phyloP scores from a whole-genome alignment of 768 basidiomycete species.

The Panellus pusillus region DNA sequence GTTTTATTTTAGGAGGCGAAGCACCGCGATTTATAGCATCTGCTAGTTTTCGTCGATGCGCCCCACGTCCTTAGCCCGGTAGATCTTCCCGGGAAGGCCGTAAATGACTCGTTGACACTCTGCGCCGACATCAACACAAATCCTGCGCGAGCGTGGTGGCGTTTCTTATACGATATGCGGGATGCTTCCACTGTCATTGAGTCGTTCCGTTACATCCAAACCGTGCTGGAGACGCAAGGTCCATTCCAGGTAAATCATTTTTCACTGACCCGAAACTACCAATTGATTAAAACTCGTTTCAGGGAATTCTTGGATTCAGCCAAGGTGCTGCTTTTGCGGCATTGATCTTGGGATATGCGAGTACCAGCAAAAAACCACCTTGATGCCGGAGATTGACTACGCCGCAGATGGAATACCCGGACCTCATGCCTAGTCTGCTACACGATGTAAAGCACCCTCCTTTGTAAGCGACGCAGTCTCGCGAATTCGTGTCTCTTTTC shows the following conservation, averaged over 20 bases:
- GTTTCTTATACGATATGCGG: neutral
- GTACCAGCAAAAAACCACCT: neutral
- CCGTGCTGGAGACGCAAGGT: neutral
- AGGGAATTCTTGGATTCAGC: neutral
- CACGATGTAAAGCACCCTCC: neutral
- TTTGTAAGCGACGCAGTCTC: neutral
- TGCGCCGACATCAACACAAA: neutral
- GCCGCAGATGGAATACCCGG: neutral
- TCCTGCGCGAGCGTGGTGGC: neutral
- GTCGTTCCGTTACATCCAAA: neutral
- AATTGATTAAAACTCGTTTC: neutral
- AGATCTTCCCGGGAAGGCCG: neutral
- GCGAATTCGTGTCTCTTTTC: neutral
- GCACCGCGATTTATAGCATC: neutral
- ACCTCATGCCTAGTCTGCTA: neutral
- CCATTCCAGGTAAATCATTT: neutral
- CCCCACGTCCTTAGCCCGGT: neutral
- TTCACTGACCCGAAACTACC: no score
- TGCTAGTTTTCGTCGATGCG: neutral
- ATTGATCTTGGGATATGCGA: neutral
- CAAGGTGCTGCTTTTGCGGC: neutral
- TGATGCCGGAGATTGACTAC: neutral
- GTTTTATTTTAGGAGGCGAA: neutral
- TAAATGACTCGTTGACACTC: neutral
- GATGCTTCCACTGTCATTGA: neutral